A percentile compares a stretch with the other conserved stretches of the same genome.
phyloP scores from a whole-genome alignment of 495 filamentous ascomycete species.

The Penicillium canescens region DNA sequence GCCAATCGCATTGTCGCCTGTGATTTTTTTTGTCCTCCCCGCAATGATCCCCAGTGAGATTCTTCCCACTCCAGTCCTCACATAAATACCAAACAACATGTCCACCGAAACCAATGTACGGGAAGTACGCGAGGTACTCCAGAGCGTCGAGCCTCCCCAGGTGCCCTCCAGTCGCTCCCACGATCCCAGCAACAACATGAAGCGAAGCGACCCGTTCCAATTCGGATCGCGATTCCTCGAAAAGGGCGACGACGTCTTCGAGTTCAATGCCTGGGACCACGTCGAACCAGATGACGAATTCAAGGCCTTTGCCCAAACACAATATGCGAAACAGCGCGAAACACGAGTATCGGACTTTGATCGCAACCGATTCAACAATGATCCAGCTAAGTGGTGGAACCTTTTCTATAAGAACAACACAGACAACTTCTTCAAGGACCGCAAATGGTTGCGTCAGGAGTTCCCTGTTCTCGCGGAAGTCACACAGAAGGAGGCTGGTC shows the following conservation, averaged over 20 bases:
- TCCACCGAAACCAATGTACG: constrained; percentile 17
- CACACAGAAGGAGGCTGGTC: constrained; percentile 61
- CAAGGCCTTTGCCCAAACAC: constrained; percentile 74
- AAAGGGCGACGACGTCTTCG: constrained; percentile 81
- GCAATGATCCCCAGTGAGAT: not conserved
- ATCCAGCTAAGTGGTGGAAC: constrained; percentile 96
- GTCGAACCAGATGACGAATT: constrained; percentile 83
- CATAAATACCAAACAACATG: constrained; percentile 14
- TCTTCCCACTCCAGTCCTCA: not conserved
- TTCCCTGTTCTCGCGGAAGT: constrained; percentile 80
- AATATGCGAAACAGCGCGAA: constrained; percentile 79
- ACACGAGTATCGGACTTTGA: constrained; percentile 87
- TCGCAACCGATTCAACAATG: constrained; percentile 77
- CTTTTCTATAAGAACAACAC: constrained; percentile 95
- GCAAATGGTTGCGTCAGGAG: constrained; percentile 94
- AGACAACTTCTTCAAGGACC: constrained; percentile 96
- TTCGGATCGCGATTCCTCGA: constrained; percentile 89
- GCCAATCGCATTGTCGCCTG: constrained; percentile 3
- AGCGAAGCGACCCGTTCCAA: constrained; percentile 87
- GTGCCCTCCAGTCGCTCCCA: constrained; percentile 49
- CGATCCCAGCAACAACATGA: constrained; percentile 59
- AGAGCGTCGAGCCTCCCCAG: constrained; percentile 48
- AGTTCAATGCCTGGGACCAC: constrained; percentile 99
- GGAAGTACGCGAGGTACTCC: constrained; percentile 33
- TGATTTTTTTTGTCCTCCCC: constrained; percentile 12